Percentiles rank a stretch among this genome's conserved stretches.
Conservation (phyloP, 2,329 filamentous ascomycete genomes). For the Gaeumannomyces sp. region DNA sequence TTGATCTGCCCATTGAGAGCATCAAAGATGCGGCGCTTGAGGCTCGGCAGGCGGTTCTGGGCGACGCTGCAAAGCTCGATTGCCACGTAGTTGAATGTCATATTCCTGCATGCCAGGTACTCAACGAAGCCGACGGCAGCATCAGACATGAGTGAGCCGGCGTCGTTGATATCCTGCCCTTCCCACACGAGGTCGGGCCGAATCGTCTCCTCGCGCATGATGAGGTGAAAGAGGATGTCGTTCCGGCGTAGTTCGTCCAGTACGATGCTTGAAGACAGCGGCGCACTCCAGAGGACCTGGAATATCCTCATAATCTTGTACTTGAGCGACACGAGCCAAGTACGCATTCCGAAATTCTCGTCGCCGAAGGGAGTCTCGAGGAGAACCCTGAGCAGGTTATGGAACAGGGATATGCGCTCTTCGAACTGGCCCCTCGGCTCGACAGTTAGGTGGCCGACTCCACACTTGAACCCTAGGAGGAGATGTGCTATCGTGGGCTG, state of each 20-base stretch:
- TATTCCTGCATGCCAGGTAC: slow-evolving; percentile 70
- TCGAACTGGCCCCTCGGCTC: slow-evolving; percentile 65
- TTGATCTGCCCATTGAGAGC: slow-evolving; percentile 73
- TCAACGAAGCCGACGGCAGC: slow-evolving; percentile 66
- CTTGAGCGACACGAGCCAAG: slow-evolving; percentile 65
- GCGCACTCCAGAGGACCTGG: slow-evolving; percentile 75
- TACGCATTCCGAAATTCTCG: slow-evolving; percentile 50
- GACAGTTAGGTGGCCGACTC: slow-evolving; percentile 62
- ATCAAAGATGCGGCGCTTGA: slow-evolving; percentile 62
- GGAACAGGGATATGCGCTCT: slow-evolving; percentile 70
- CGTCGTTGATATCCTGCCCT: slow-evolving; percentile 50
- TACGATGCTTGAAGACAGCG: slow-evolving; percentile 67
- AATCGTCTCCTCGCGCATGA: slow-evolving; percentile 66
- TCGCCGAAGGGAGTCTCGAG: slow-evolving; percentile 61
- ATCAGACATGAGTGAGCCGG: slow-evolving; percentile 62
- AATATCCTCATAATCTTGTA: slow-evolving; percentile 67
- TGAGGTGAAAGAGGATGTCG: slow-evolving; percentile 72
- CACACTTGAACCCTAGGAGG: slow-evolving; percentile 79
- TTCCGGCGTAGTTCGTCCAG: slow-evolving; percentile 74
- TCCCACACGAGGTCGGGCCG: slow-evolving; percentile 69
- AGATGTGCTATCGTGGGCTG: slow-evolving; percentile 86
- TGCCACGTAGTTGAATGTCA: slow-evolving; percentile 77
- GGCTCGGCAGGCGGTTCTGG: slow-evolving; percentile 62
- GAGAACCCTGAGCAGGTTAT: slow-evolving; percentile 68
- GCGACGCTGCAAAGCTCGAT: slow-evolving; percentile 76